Evolutionary conservation across 331 rosid genomes (phyloP), one percentile per base, ranked within the genome.

Genomic region (Acacia concinna): DNA sequence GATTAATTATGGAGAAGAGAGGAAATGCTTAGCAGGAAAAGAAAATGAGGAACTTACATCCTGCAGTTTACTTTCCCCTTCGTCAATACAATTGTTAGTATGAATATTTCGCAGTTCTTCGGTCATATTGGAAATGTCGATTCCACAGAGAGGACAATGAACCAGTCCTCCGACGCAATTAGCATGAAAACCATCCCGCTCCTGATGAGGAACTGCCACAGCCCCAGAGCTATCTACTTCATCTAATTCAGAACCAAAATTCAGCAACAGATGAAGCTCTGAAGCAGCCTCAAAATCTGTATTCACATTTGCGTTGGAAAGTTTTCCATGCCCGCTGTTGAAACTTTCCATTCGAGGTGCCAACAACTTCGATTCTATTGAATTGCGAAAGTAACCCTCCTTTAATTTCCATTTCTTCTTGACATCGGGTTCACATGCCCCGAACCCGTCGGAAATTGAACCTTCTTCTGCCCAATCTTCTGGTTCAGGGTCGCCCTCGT

Each of bases 21-120:
- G 7, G 0, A 10, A n/a, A 38, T 77, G 81, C 28, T 8, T 40
- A 23, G 35, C 11, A 2, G 57, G 3, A 17, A 49, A 18, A 43
- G 40, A 40, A 18, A 69, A 41, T 14, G 27, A 5, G 49, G 30
- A 76, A 81, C 85, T 82, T 74, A 90, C 98, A 41, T 79, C 82
- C 60, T 72, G 85, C 75, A 81, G 78, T 76, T 40, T 71, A 75
- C 68, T 73, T 44, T 84, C 91, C 25, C 52, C 81, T 74, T 78
- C 80, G 81, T 92, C 96, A 25, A 94, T 91, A 84, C 98, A 94
- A 18, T 81, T 76, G 51, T 94, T 94, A 79, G 92, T 89, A 63
- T 94, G 97, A 35, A 87, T 76, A 81, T 89, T 82, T 32, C 97
- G 89, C 18, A 86, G 78, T 52, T 90, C 91, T 35, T 87, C 82